A percentile compares a stretch with the other conserved stretches of the same genome.
Conservation (phyloP, 768 basidiomycete species). For the Peribolospora baueri region DNA sequence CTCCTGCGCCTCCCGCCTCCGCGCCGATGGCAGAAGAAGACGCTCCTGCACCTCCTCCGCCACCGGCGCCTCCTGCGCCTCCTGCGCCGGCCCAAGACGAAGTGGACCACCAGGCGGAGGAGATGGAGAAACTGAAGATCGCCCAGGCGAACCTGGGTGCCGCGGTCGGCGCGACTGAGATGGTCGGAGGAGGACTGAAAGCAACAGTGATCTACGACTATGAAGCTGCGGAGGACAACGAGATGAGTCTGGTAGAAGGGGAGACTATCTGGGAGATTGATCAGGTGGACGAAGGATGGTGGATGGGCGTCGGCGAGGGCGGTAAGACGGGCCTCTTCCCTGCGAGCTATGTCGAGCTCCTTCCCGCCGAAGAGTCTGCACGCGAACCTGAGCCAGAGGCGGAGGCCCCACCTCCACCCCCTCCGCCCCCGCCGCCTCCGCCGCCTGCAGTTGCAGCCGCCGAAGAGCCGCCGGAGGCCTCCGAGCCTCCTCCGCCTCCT, state of each 20-base stretch:
- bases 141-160: slow-evolving; percentile 1
- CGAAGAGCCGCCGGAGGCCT: slow-evolving; percentile 7
- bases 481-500: slow-evolving; percentile 26
- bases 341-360: slow-evolving; percentile 66
- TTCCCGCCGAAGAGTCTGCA: slow-evolving; percentile 23
- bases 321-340: slow-evolving; percentile 73
- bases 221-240: slow-evolving; percentile 62
- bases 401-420: neutral
- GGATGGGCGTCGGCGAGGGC: slow-evolving; percentile 46
- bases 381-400: slow-evolving; percentile 1
- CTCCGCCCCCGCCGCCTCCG: slow-evolving; percentile 9
- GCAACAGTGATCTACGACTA: slow-evolving; percentile 65
- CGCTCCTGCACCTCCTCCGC: slow-evolving; percentile 23
- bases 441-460: slow-evolving; percentile 21
- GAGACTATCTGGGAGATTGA: slow-evolving; percentile 61
- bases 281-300: slow-evolving; percentile 72
- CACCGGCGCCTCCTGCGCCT: slow-evolving; percentile 23
- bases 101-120: neutral
- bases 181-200: slow-evolving; percentile 22
- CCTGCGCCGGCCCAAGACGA: slow-evolving; percentile 10
- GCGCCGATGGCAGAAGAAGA: slow-evolving; percentile 25
- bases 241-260: slow-evolving; percentile 54
- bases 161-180: slow-evolving; percentile 6
- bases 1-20: slow-evolving; percentile 13
- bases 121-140: slow-evolving; percentile 2